Evolutionary conservation across 169 alveolate species (phyloP), one percentile per base, ranked within the genome.

Genomic region (Neospora caninum): DNA sequence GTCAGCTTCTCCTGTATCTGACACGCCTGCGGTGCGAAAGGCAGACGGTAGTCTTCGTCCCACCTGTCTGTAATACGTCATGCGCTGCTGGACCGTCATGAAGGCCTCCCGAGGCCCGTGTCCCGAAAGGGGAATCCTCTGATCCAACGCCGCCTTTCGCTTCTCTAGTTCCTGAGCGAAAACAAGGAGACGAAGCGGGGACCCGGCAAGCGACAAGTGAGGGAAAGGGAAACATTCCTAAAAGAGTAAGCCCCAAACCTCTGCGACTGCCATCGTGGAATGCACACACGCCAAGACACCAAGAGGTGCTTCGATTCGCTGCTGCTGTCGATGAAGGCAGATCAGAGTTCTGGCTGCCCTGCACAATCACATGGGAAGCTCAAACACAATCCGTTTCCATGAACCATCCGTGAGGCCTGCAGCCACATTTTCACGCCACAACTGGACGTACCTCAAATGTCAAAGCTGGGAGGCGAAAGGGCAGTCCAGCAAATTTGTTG

Each of bases 61-160:
- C 87, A 78, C 88, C 18, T 93, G 93, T 42, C 80, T 93, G 80
- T 93, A 89, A 39, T 53, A 86, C 34, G 84, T 93, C n/a, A 87
- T 93, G 27, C 93, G 41, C 78, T 93, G 89, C 93, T 93, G 93
- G n/a, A 88, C 95, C 6, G 93, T 88, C 93, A 93, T 93, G 92
- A 93, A 93, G 9, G 93, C 93, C 73, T 93, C 93, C 82, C 78
- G 43, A 18, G 93, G 93, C n/a, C 95, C 94, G 36, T 39, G 73
- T 22, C 45, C 31, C 22, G 92, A 92, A 10, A 92, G 69, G 2
- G 92, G 92, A 20, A 31, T 43, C 36, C 94, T 91, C 69, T 64
- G 54, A 20, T 92, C 94, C 34, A 92, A 80, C 38, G 64, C 70
- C 34, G 38, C 42, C 78, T 92, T 92, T 16, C 94, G 67, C 78